phyloP scores from a whole-genome alignment of 202 grass and related monocot species.

The Alloteropsis angusta region DNA sequence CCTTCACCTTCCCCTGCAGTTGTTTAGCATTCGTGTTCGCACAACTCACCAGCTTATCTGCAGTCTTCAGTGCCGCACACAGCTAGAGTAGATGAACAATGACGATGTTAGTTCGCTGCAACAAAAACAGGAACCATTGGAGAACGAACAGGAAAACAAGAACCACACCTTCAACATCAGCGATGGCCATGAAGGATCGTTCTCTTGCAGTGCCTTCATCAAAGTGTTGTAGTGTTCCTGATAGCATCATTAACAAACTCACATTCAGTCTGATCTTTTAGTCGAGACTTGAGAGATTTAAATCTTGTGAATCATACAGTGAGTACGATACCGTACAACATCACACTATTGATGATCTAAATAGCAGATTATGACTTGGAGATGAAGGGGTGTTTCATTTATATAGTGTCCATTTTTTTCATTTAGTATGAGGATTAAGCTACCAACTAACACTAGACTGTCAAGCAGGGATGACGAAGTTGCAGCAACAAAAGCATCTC shows the following conservation, averaged over 20 bases:
- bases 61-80: constrained; percentile 22
- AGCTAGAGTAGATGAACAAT: constrained; percentile 5
- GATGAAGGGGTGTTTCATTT: background rate
- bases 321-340: background rate
- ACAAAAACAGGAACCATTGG: background rate
- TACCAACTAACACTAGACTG: background rate
- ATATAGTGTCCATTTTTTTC: no score
- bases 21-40: constrained; percentile 3
- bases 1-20: constrained; percentile 28
- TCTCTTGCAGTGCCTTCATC: constrained; percentile 36
- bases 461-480: background rate
- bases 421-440: background rate
- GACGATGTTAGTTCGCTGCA: background rate
- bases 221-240: constrained; percentile 44
- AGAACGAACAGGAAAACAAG: background rate
- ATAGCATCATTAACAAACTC: background rate
- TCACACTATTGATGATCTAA: background rate
- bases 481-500: background rate
- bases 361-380: background rate
- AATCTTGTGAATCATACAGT: background rate
- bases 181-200: constrained; percentile 39
- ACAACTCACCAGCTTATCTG: constrained; percentile 33
- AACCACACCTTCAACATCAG: constrained; percentile 39
- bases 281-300: background rate
- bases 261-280: background rate